These are phyloP conservation scores for Cryptococcus maquisensis DNA, from an alignment of 1,284 basidiomycete species.

Conservation along the genomic window DNA sequence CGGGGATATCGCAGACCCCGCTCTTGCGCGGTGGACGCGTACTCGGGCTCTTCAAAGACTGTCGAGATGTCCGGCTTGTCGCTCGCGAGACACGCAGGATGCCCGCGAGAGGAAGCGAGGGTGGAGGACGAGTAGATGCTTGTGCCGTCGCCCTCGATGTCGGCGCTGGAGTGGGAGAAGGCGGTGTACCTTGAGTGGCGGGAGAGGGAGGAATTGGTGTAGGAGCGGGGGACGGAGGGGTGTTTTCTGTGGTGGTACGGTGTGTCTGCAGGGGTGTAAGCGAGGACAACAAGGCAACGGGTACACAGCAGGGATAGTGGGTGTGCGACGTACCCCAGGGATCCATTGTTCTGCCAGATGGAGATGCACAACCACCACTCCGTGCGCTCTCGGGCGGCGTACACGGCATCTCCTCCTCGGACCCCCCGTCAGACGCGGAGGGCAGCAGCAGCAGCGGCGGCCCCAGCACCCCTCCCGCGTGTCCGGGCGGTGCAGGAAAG, in stretches of 20 bases:
- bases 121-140: conserved; percentile 15
- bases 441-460: neutral
- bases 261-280: conserved; percentile 1
- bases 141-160: neutral
- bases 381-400: too few relatives aligned
- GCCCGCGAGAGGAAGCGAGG: conserved; percentile 12
- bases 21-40: too few relatives aligned
- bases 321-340: too few relatives aligned
- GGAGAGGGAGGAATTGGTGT: conserved; percentile 8
- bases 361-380: too few relatives aligned
- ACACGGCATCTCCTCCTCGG: neutral
- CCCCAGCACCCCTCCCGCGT: neutral
- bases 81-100: conserved; percentile 8
- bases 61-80: conserved; percentile 33
- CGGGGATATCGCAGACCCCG: neutral
- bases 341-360: too few relatives aligned
- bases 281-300: too few relatives aligned
- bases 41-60: conserved; percentile 38
- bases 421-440: neutral
- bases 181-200: neutral
- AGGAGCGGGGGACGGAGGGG: conserved; percentile 24
- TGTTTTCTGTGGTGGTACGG: conserved; percentile 16
- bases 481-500: neutral
- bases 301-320: too few relatives aligned
- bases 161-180: neutral